A percentile compares a stretch with the other conserved stretches of the same genome.
Evolutionary conservation across 169 alveolate genomes (phyloP).

Genomic region (Cryptosporidium canis): DNA sequence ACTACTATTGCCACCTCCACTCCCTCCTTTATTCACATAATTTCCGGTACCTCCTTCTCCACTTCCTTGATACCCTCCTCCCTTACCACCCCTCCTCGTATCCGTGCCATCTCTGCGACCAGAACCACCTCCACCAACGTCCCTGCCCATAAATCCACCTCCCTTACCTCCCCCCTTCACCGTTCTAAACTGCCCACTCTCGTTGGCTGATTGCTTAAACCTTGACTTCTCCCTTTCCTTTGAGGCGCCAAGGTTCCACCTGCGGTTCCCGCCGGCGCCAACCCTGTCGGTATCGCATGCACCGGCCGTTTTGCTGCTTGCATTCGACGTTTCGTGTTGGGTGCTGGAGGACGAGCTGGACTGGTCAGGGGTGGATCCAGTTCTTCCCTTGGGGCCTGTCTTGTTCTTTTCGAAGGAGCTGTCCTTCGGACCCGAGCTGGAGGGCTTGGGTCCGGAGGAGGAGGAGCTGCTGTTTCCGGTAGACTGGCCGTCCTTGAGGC

Average conservation of each 20-base stretch:
- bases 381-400: not conserved
- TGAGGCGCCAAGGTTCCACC: constrained; percentile 20
- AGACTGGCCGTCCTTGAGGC: not conserved
- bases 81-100: not conserved
- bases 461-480: not conserved
- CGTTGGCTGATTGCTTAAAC: constrained; percentile 1
- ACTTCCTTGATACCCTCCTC: constrained; percentile 14
- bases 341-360: not conserved
- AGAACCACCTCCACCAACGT: not conserved
- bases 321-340: not conserved
- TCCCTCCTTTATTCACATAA: not conserved
- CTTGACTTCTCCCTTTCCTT: constrained; percentile 50
- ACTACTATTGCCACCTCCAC: not conserved
- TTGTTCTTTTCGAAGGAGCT: not conserved
- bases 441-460: not conserved
- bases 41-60: not conserved
- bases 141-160: not conserved
- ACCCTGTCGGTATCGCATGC: not conserved
- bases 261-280: not conserved
- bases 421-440: not conserved
- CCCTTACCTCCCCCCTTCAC: constrained; percentile 8
- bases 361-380: not conserved
- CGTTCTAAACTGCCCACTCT: not conserved
- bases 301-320: not conserved
- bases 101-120: not conserved